Evolutionary conservation across 805 yeast genomes (phyloP).

Genomic region (Candida stauntonica): DNA sequence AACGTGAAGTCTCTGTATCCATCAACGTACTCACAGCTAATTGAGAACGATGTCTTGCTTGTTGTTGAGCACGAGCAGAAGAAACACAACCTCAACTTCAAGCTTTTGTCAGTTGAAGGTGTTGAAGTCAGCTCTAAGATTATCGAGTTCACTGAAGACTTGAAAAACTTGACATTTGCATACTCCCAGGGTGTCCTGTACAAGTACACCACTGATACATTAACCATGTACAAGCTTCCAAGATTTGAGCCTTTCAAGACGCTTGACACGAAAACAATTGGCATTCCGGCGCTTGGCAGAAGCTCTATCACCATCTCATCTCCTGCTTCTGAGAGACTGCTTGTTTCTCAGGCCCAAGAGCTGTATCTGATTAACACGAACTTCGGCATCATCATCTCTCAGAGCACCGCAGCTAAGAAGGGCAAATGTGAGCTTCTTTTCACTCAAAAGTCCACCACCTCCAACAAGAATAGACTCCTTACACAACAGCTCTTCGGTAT

Average conservation of each 20-base stretch:
- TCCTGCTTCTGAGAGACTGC: slow-evolving; percentile 25
- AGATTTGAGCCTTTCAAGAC: slow-evolving; percentile 20
- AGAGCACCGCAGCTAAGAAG: slow-evolving; percentile 17
- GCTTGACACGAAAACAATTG: slow-evolving; percentile 1
- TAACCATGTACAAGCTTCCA: slow-evolving; percentile 22
- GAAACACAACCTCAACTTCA: slow-evolving; percentile 21
- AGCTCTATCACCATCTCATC: slow-evolving; percentile 19
- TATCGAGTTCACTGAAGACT: slow-evolving; percentile 14
- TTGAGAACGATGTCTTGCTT: slow-evolving; percentile 18
- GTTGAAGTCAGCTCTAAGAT: slow-evolving; percentile 25
- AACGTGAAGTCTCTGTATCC: slow-evolving; percentile 12
- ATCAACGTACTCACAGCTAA: slow-evolving; percentile 13
- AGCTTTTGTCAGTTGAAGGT: slow-evolving; percentile 17
- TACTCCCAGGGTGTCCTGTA: slow-evolving; percentile 21
- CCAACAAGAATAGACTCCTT: slow-evolving; percentile 5
- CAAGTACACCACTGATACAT: slow-evolving; percentile 16
- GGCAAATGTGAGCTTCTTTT: slow-evolving; percentile 13
- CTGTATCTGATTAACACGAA: slow-evolving; percentile 35
- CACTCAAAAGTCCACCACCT: slow-evolving; percentile 5
- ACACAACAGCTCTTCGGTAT: slow-evolving; percentile 19
- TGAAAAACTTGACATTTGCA: slow-evolving; percentile 12
- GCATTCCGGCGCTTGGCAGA: slow-evolving; percentile 1
- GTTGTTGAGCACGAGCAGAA: slow-evolving; percentile 13
- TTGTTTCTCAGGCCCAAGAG: slow-evolving; percentile 24
- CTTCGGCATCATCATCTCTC: slow-evolving; percentile 25